phyloP scores from a whole-genome alignment of 2,329 filamentous ascomycete species.

The Calcarisporium arbuscula region DNA sequence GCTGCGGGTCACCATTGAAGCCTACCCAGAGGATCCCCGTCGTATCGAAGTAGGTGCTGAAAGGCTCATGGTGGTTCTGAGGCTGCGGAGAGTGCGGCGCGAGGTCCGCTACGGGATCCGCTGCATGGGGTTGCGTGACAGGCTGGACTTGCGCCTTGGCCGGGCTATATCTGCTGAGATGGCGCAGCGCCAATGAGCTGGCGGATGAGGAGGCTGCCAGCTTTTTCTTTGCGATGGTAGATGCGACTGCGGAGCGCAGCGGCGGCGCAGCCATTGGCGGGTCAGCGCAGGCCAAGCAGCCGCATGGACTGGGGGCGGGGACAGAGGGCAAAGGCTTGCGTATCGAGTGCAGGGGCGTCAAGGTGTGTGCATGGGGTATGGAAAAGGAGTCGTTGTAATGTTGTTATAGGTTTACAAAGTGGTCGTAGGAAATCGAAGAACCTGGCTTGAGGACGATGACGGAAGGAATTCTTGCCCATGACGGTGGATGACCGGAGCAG shows the following conservation, averaged over 20 bases:
- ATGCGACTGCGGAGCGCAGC: slow-evolving; percentile 19
- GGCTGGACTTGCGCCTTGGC: slow-evolving; percentile 24
- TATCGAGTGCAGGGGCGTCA: too few species aligned
- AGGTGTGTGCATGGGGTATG: too few species aligned
- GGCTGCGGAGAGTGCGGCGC: not conserved
- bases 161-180: slow-evolving; percentile 21
- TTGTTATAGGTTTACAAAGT: too few species aligned
- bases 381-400: too few species aligned
- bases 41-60: slow-evolving; percentile 25
- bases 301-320: slow-evolving; percentile 14
- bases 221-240: not conserved
- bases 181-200: slow-evolving; percentile 18
- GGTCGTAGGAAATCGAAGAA: too few species aligned
- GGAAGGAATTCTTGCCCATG: too few species aligned
- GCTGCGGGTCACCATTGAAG: slow-evolving; percentile 26
- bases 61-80: slow-evolving; percentile 8
- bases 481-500: too few species aligned
- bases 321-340: slow-evolving; percentile 2
- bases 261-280: slow-evolving; percentile 27
- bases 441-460: too few species aligned
- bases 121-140: slow-evolving; percentile 9
- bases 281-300: slow-evolving; percentile 10
- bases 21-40: slow-evolving; percentile 22
- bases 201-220: slow-evolving; percentile 10
- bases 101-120: slow-evolving; percentile 6